These are phyloP conservation scores for Quercus mongolica DNA, from an alignment of 306 rosid species.

Conservation along the genomic window DNA sequence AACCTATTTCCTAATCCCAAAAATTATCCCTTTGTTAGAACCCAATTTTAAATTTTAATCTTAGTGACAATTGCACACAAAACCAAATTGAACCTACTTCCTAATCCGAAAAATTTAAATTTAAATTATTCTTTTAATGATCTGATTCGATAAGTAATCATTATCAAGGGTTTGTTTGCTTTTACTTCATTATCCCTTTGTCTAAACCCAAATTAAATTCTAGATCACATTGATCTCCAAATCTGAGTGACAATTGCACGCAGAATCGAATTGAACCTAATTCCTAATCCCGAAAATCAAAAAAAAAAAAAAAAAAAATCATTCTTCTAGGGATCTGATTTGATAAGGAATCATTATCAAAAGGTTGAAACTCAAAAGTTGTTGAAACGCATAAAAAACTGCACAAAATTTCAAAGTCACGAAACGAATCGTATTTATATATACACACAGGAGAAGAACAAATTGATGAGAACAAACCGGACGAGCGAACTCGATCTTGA, in stretches of 20 bases:
- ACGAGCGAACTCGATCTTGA: slow-evolving; percentile 91
- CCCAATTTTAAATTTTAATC: too few species aligned
- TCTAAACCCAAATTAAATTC: neutral
- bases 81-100: too few species aligned
- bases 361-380: neutral
- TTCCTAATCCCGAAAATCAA: neutral
- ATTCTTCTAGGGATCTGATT: neutral
- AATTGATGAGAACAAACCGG: slow-evolving; percentile 84
- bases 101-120: too few species aligned
- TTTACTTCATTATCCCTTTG: too few species aligned
- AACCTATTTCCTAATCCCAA: too few species aligned
- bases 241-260: neutral
- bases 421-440: slow-evolving; percentile 22
- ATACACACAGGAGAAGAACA: neutral
- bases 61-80: too few species aligned
- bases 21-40: too few species aligned
- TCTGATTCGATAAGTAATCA: too few species aligned
- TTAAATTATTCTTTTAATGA: too few species aligned
- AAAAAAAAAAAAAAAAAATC: neutral
- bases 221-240: neutral
- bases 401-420: neutral
- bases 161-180: too few species aligned
- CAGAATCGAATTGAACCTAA: neutral
- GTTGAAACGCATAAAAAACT: neutral
- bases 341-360: neutral